Conservation (phyloP, 2,329 filamentous ascomycete genomes). For the Ceratocystis cacaofunesta region DNA sequence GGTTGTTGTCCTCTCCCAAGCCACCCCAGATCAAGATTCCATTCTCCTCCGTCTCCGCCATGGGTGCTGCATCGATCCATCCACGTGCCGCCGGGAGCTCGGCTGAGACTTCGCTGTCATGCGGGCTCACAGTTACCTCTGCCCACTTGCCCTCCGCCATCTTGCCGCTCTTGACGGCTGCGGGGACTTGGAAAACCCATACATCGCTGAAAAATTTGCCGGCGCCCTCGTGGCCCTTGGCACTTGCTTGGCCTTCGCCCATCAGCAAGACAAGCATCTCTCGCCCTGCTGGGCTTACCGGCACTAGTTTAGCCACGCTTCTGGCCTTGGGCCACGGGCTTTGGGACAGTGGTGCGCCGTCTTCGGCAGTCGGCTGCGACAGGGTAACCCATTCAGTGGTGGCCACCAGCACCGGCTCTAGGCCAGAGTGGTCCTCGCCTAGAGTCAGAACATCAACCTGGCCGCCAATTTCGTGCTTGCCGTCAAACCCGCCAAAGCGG, state of each 20-base stretch:
- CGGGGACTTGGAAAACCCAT: slow-evolving; percentile 46
- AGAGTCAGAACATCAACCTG: slow-evolving; percentile 52
- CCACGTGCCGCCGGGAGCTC: slow-evolving; percentile 39
- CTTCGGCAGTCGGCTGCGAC: slow-evolving; percentile 24
- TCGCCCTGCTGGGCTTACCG: slow-evolving; percentile 42
- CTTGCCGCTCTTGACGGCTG: slow-evolving; percentile 32
- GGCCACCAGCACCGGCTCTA: slow-evolving; percentile 37
- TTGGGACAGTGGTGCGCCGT: not conserved
- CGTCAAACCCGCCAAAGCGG: slow-evolving; percentile 70
- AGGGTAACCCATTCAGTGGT: slow-evolving; percentile 42
- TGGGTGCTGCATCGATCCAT: slow-evolving; percentile 41
- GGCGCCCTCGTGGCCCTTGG: slow-evolving; percentile 34
- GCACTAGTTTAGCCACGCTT: slow-evolving; percentile 35
- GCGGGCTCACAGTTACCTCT: slow-evolving; percentile 31
- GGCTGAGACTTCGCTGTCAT: slow-evolving; percentile 37
- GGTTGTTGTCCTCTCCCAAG: slow-evolving; percentile 34
- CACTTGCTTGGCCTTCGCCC: slow-evolving; percentile 39
- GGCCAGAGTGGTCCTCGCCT: slow-evolving; percentile 33
- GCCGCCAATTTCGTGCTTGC: slow-evolving; percentile 52
- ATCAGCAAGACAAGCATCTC: slow-evolving; percentile 49
- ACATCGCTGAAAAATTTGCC: slow-evolving; percentile 44
- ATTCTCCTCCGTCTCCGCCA: slow-evolving; percentile 45
- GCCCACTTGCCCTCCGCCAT: slow-evolving; percentile 46
- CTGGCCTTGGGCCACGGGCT: slow-evolving; percentile 12
- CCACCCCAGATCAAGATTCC: slow-evolving; percentile 48